These are phyloP conservation scores for Phialophora expanda DNA, from an alignment of 2,329 filamentous ascomycete genomes.

Conservation along the genomic window DNA sequence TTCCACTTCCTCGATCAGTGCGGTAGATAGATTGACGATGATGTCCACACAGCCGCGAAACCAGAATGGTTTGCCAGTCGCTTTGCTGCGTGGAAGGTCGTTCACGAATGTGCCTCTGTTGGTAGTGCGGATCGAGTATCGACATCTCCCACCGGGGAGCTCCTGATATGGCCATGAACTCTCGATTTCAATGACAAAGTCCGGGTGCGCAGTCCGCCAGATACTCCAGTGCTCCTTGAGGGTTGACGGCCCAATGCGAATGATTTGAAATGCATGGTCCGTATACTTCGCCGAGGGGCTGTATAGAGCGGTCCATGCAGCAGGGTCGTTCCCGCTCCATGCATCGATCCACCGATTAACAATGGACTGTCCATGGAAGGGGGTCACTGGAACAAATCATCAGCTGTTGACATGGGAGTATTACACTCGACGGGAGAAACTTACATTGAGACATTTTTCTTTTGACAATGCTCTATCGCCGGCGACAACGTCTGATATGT, in stretches of 20 bases:
- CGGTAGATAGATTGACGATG: background rate
- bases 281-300: conserved; percentile 5
- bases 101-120: conserved; percentile 11
- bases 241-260: conserved; percentile 8
- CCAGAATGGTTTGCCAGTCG: conserved; percentile 9
- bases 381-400: conserved; percentile 1
- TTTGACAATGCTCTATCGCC: background rate
- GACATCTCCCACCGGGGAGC: conserved; percentile 6
- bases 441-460: conserved; percentile 10
- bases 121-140: background rate
- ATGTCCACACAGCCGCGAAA: conserved; percentile 5
- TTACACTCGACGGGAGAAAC: background rate
- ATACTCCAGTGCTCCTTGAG: conserved; percentile 4
- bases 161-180: conserved; percentile 1
- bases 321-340: conserved; percentile 7
- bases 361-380: conserved; percentile 5
- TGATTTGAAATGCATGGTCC: conserved; percentile 13
- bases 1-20: conserved; percentile 9
- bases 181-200: conserved; percentile 1
- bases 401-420: background rate
- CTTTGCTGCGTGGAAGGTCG: conserved; percentile 7
- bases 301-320: conserved; percentile 12
- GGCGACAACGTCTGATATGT: background rate
- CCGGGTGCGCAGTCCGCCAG: conserved; percentile 5
- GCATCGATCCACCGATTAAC: conserved; percentile 3